Evolutionary conservation across 345 rosid genomes (phyloP), one percentile per base, ranked within the genome.

Genomic region (Toxicodendron radicans): DNA sequence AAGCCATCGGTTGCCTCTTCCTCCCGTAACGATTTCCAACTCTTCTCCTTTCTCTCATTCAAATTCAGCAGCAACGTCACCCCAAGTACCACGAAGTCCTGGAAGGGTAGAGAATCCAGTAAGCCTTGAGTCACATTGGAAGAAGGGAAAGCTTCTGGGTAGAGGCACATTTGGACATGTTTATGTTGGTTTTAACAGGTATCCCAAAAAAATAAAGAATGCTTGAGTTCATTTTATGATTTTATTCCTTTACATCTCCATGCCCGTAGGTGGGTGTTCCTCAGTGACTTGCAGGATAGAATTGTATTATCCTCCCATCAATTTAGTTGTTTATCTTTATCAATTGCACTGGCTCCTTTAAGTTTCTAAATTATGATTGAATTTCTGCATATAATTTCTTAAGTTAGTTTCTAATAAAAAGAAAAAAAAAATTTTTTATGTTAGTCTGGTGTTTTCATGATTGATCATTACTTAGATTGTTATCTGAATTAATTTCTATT

Each of bases 141-240:
- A 91, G 75, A 91, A 91, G 74, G 96, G 96, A 60, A 88, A 83
- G 75, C 79, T 89, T 54, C 83, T 91, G 30, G 96, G 96, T 75
- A 83, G 91, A 85, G 96, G 96, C 83, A 89, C 93, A 60, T 91
- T 91, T 83, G 96, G 96, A 70, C 89, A 91, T 13, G 96, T 91
- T 49, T 91, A 83, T 82, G 82, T 85, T 75, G 96, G 93, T 49
- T 89, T 91, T 79, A 89, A 91, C 83, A 89, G 93, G 93, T 90
- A 78, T 60, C 20, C 24, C 30, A 27, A 59, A 52, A 59, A 41
- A n/a, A 38, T n/a, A n/a, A 60, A 10, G 10, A 33, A 58, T 76
- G 32, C 30, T 73, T 49, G 64, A 18, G 4, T 63, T 63, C 59
- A 1, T 27, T 3, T 24, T 58, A 12, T 35, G 17, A 68, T 52